A percentile compares a stretch with the other conserved stretches of the same genome.
Conservation (phyloP, 768 basidiomycete genomes). For the Boletales sp. region DNA sequence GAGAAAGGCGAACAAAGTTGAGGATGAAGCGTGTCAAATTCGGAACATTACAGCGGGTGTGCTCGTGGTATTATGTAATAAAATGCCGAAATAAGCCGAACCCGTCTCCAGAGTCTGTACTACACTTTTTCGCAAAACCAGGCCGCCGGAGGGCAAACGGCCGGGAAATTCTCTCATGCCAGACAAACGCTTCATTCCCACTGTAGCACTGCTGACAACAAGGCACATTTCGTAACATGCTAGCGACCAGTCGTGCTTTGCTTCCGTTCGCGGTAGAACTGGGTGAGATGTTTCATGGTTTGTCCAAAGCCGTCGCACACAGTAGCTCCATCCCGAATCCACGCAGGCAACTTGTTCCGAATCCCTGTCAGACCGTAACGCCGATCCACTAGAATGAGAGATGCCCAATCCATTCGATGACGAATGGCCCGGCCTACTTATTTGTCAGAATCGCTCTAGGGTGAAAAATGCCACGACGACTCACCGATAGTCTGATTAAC, state of each 20-base stretch:
- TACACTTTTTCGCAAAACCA: not conserved
- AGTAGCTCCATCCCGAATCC: constrained; percentile 70
- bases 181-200: no score
- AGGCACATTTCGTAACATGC: not conserved
- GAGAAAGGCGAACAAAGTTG: not conserved
- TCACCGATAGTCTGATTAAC: constrained; percentile 97
- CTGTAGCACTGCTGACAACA: no score
- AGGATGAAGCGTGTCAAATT: not conserved
- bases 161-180: no score
- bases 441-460: not conserved
- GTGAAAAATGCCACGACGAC: constrained; percentile 16
- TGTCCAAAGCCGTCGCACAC: constrained; percentile 68
- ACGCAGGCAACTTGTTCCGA: constrained; percentile 78
- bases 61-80: constrained; percentile 13
- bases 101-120: no score
- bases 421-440: constrained; percentile 84
- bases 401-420: constrained; percentile 88
- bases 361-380: constrained; percentile 73
- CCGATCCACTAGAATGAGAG: constrained; percentile 80
- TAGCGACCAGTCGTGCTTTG: constrained; percentile 6
- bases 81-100: constrained; percentile 14
- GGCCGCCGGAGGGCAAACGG: constrained; percentile 1
- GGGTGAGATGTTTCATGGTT: constrained; percentile 61
- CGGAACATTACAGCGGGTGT: not conserved
- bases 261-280: constrained; percentile 64